A percentile compares a stretch with the other conserved stretches of the same genome.
Conservation (phyloP, 441 rosid species). For the Populus hybrid region DNA sequence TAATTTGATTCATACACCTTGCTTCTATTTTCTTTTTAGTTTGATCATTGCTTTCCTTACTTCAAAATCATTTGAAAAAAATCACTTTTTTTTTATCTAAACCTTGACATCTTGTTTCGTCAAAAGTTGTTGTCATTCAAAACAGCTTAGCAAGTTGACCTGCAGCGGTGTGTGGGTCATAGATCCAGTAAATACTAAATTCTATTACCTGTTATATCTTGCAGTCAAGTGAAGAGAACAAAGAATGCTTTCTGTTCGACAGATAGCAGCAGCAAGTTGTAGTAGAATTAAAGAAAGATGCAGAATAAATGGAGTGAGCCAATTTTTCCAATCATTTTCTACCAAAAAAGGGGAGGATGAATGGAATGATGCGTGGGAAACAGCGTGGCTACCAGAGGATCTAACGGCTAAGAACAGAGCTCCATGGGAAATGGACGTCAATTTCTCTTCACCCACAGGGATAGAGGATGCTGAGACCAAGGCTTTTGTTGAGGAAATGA, state of each 20-base stretch:
- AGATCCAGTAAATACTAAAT: neutral
- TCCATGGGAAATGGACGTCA: constrained; percentile 77
- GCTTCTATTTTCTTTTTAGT: neutral
- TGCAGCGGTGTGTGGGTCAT: neutral
- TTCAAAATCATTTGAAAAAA: neutral
- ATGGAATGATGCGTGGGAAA: constrained; percentile 95
- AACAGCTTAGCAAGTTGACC: neutral
- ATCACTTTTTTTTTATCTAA: neutral
- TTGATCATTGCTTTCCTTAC: neutral
- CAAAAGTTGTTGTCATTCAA: neutral
- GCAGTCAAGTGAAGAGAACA: neutral
- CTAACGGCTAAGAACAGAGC: constrained; percentile 52
- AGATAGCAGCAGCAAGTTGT: constrained; percentile 4
- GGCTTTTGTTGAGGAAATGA: constrained; percentile 95
- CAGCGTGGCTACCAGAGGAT: constrained; percentile 89
- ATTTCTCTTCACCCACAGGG: constrained; percentile 48
- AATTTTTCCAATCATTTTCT: constrained; percentile 27
- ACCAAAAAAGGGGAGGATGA: constrained; percentile 53
- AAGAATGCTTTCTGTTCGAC: constrained; percentile 31
- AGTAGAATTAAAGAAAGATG: neutral
- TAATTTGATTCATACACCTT: neutral
- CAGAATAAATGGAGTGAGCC: neutral
- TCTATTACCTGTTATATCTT: neutral
- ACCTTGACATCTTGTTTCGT: neutral
- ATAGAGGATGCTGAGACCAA: constrained; percentile 69